Conservation (phyloP, 2,329 filamentous ascomycete species). For the Proliferodiscus dingleyae region DNA sequence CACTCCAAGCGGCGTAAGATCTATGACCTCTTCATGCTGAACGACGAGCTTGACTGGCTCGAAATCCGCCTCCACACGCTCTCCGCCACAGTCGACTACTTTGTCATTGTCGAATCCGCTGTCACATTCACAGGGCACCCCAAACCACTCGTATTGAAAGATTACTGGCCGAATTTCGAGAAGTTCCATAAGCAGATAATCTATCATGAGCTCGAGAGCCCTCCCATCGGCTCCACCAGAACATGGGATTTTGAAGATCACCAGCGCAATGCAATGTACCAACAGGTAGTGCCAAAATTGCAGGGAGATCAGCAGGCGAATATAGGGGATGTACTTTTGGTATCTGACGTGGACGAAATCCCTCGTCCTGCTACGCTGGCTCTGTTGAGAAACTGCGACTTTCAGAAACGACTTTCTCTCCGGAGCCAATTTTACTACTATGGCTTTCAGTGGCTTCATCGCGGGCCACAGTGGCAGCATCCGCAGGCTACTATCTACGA, state of each 20-base stretch:
- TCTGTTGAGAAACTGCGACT: constrained; percentile 34
- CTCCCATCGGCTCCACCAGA: constrained; percentile 34
- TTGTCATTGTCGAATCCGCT: constrained; percentile 55
- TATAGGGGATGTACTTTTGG: constrained; percentile 39
- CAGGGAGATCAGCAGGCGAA: constrained; percentile 29
- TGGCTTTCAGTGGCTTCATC: constrained; percentile 35
- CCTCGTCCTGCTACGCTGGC: constrained; percentile 33
- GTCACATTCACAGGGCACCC: constrained; percentile 52
- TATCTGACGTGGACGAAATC: constrained; percentile 45
- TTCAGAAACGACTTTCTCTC: constrained; percentile 32
- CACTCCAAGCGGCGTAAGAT: constrained; percentile 40
- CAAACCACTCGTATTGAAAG: constrained; percentile 50
- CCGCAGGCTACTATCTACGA: constrained; percentile 42
- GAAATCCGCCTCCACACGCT: constrained; percentile 58
- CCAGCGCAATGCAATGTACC: constrained; percentile 52
- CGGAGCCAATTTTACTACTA: constrained; percentile 36
- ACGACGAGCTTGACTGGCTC: constrained; percentile 62
- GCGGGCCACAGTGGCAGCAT: constrained; percentile 37
- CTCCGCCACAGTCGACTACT: constrained; percentile 57
- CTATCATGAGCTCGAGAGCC: constrained; percentile 48
- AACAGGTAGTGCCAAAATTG: constrained; percentile 43
- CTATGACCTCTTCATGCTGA: constrained; percentile 59
- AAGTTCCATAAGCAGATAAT: constrained; percentile 57
- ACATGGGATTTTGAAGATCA: constrained; percentile 50
- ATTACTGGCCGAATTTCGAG: constrained; percentile 48